Evolutionary conservation across 805 yeast species (phyloP).

Genomic region (Candida anglica): DNA sequence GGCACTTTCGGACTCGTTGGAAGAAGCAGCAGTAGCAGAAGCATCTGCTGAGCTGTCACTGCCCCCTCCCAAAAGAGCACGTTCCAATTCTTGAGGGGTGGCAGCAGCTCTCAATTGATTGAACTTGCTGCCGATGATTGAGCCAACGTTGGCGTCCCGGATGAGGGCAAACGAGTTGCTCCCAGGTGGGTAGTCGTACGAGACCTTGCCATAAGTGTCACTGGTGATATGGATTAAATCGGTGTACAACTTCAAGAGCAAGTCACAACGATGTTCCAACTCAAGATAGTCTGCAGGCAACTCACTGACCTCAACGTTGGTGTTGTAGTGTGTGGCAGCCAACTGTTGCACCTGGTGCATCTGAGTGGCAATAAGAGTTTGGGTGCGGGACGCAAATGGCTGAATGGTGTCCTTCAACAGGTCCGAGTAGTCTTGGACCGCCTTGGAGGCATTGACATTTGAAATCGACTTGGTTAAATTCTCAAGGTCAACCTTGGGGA

Average conservation of each 20-base stretch:
- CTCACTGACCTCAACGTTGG: constrained; percentile 61
- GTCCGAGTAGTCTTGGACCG: constrained; percentile 35
- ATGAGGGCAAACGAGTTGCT: constrained; percentile 46
- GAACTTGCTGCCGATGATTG: constrained; percentile 51
- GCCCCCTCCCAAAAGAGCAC: constrained; percentile 40
- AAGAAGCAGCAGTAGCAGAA: constrained; percentile 27
- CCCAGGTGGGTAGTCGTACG: constrained; percentile 79
- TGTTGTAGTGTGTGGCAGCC: constrained; percentile 21
- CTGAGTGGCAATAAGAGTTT: constrained; percentile 56
- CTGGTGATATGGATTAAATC: constrained; percentile 39
- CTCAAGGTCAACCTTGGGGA: constrained; percentile 35
- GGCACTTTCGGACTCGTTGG: constrained; percentile 15
- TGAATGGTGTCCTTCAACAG: constrained; percentile 41
- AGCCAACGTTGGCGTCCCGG: constrained; percentile 63
- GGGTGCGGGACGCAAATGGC: constrained; percentile 59
- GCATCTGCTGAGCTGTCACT: constrained; percentile 14
- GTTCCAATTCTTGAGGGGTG: constrained; percentile 64
- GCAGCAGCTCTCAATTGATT: constrained; percentile 60
- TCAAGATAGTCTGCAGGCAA: constrained; percentile 69
- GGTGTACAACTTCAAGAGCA: constrained; percentile 56
- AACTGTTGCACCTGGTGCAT: constrained; percentile 50
- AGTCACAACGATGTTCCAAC: constrained; percentile 65
- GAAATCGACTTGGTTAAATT: constrained; percentile 31
- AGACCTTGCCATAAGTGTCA: constrained; percentile 65
- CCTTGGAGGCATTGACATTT: constrained; percentile 34